A percentile compares a stretch with the other conserved stretches of the same genome.
phyloP scores from a whole-genome alignment of 2,329 filamentous ascomycete species.

The Aphanocladium album region DNA sequence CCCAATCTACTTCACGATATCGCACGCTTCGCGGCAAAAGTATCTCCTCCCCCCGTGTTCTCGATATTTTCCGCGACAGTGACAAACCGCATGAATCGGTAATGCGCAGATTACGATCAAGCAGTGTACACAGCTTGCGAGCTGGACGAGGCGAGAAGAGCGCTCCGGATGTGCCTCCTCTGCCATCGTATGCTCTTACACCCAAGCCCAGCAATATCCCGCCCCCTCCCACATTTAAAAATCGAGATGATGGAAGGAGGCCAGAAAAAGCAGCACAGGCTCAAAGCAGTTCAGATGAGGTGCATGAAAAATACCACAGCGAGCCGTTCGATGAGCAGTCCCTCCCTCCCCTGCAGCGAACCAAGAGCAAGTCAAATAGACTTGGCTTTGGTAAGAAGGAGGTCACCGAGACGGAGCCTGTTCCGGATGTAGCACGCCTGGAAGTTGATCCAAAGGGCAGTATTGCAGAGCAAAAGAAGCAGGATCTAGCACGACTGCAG shows the following conservation, averaged over 20 bases:
- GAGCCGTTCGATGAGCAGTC: constrained; percentile 15
- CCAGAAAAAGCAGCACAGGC: not conserved
- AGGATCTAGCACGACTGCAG: constrained; percentile 42
- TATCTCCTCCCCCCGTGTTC: constrained; percentile 23
- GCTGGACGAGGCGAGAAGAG: constrained; percentile 15
- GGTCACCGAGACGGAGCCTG: not conserved
- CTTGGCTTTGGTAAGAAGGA: constrained; percentile 4
- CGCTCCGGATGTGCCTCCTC: constrained; percentile 19
- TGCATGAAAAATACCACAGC: not conserved
- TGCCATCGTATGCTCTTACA: constrained; percentile 24
- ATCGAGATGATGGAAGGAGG: constrained; percentile 5
- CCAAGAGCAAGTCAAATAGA: not conserved
- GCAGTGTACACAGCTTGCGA: constrained; percentile 19
- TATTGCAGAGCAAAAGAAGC: constrained; percentile 45
- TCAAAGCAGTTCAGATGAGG: not conserved
- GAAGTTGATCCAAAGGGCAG: constrained; percentile 45
- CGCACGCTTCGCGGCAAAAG: constrained; percentile 31
- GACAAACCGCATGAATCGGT: constrained; percentile 11
- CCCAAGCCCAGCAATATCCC: constrained; percentile 26
- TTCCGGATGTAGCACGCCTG: constrained; percentile 30
- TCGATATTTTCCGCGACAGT: constrained; percentile 26
- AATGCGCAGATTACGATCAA: constrained; percentile 21
- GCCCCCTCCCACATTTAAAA: constrained; percentile 15
- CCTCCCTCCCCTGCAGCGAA: not conserved
- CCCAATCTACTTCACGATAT: constrained; percentile 25